A percentile compares a stretch with the other conserved stretches of the same genome.
Conservation (phyloP, 2,329 filamentous ascomycete species). For the Pseudocercospora cruenta region DNA sequence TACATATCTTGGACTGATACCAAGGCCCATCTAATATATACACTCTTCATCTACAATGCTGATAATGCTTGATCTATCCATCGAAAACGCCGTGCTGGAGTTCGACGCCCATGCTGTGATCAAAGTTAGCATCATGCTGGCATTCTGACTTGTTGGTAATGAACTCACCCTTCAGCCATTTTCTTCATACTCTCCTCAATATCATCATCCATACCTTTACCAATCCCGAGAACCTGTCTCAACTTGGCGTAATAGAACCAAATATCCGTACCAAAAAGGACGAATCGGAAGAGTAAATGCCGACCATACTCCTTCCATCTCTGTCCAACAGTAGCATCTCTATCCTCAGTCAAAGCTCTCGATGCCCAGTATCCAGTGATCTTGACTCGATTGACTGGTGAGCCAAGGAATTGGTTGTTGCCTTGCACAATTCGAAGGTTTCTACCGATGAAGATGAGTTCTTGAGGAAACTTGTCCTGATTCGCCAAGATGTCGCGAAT, state of each 20-base stretch:
- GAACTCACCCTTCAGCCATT: conserved; percentile 66
- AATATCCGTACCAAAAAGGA: conserved; percentile 76
- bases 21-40: neutral
- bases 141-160: too few species aligned
- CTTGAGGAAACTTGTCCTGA: conserved; percentile 85
- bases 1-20: neutral
- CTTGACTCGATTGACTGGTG: conserved; percentile 88
- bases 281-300: conserved; percentile 79
- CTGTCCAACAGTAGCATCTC: conserved; percentile 64
- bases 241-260: conserved; percentile 82
- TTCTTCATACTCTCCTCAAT: conserved; percentile 84
- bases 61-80: conserved; percentile 55
- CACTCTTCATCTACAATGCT: neutral
- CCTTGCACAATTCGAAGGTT: conserved; percentile 92
- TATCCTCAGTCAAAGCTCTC: conserved; percentile 76
- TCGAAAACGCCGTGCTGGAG: conserved; percentile 87
- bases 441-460: conserved; percentile 87
- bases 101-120: conserved; percentile 79
- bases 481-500: conserved; percentile 82
- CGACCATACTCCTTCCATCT: conserved; percentile 70
- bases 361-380: conserved; percentile 91
- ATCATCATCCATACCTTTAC: conserved; percentile 90
- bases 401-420: conserved; percentile 88
- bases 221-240: conserved; percentile 73
- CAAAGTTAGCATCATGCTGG: conserved; percentile 17